Evolutionary conservation across 139 green algal genomes (phyloP).

Genomic region (Trebouxia sp.): DNA sequence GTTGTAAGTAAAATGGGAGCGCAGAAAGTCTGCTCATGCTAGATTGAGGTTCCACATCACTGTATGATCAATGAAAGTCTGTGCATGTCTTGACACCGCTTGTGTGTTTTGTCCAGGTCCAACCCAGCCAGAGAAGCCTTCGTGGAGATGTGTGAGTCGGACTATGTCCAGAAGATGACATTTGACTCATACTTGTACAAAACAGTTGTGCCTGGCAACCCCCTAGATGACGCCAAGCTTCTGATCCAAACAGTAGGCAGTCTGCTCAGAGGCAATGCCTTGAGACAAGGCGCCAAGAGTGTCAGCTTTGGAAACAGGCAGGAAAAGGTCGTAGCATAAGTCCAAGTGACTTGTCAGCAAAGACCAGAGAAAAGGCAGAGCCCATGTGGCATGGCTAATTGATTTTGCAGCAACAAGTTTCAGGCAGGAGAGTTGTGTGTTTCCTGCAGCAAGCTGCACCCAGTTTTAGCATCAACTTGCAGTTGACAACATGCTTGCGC

Average conservation of each 20-base stretch:
- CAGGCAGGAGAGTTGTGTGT: too few species aligned
- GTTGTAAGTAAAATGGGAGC: too few species aligned
- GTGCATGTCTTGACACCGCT: too few species aligned
- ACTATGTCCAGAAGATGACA: conserved; percentile 99
- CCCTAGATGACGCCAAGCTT: conserved; percentile 97
- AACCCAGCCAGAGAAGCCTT: conserved; percentile 99
- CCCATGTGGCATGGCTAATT: too few species aligned
- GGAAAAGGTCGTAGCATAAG: neutral
- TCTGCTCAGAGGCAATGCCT: conserved; percentile 92
- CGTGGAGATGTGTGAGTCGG: conserved; percentile 97
- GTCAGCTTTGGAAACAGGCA: conserved; percentile 35
- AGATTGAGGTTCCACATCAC: too few species aligned
- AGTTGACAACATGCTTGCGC: too few species aligned
- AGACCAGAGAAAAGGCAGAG: too few species aligned
- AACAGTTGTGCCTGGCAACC: conserved; percentile 98
- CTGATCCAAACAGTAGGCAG: conserved; percentile 82
- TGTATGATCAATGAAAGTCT: too few species aligned
- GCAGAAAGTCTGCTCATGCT: too few species aligned
- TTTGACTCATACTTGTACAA: conserved; percentile 99
- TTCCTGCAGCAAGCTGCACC: too few species aligned
- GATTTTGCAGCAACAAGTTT: too few species aligned
- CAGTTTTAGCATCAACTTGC: too few species aligned
- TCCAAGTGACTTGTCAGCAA: neutral
- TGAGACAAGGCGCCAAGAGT: conserved; percentile 65
- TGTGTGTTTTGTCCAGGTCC: conserved; percentile 62